A percentile compares a stretch with the other conserved stretches of the same genome.
Conservation (phyloP, 306 rosid species). For the Acacia confusa region DNA sequence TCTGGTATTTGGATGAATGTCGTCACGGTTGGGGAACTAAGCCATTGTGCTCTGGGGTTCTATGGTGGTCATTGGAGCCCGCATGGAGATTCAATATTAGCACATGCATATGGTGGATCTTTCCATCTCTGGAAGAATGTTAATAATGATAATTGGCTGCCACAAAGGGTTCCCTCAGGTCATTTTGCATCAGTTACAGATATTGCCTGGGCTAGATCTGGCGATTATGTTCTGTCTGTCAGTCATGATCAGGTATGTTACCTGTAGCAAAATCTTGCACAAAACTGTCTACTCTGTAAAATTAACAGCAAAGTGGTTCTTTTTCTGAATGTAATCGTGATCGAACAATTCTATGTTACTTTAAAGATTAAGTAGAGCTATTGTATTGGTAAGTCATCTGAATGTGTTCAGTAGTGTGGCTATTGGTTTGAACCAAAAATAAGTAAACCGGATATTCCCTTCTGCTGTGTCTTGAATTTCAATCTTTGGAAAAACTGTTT, state of each 20-base stretch:
- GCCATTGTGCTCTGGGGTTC: constrained; percentile 96
- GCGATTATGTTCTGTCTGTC: constrained; percentile 79
- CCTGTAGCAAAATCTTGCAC: not conserved
- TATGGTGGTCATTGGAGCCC: constrained; percentile 98
- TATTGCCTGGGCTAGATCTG: constrained; percentile 79
- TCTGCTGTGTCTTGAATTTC: not conserved
- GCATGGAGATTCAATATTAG: constrained; percentile 78
- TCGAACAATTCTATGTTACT: not conserved
- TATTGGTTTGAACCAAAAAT: not conserved
- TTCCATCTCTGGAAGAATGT: constrained; percentile 95
- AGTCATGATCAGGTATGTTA: constrained; percentile 91
- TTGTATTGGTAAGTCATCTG: not conserved
- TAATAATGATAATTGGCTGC: constrained; percentile 73
- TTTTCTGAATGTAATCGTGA: not conserved
- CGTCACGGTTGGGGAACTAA: constrained; percentile 93
- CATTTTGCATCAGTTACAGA: constrained; percentile 87
- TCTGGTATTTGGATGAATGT: constrained; percentile 99
- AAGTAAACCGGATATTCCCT: not conserved
- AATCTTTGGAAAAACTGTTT: not conserved
- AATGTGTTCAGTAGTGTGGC: not conserved
- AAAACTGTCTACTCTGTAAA: not conserved
- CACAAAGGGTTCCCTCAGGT: constrained; percentile 97
- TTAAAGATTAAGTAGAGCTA: not conserved
- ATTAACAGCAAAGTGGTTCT: not conserved
- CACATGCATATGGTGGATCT: constrained; percentile 97